These are phyloP conservation scores for Penicillium sp. DNA, from an alignment of 2,329 filamentous ascomycete genomes.

Conservation along the genomic window DNA sequence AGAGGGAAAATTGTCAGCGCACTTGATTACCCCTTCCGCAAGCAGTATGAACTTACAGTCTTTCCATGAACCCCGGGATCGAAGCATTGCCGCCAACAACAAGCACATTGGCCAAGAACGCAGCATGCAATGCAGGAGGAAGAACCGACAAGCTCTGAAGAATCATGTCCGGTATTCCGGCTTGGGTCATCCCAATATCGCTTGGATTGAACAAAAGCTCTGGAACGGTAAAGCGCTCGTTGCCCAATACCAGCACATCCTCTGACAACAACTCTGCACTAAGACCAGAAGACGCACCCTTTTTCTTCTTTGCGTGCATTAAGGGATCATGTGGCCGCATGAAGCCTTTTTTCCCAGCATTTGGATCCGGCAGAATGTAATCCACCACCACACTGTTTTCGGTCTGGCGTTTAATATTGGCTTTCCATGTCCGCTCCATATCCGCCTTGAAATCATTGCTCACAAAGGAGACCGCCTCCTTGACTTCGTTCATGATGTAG, in stretches of 20 bases:
- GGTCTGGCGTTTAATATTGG: constrained; percentile 52
- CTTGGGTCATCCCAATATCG: constrained; percentile 81
- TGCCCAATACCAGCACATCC: constrained; percentile 81
- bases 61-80: constrained; percentile 77
- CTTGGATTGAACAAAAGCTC: constrained; percentile 85
- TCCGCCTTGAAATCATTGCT: constrained; percentile 73
- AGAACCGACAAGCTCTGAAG: constrained; percentile 73
- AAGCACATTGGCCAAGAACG: constrained; percentile 80
- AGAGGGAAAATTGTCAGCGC: constrained; percentile 19
- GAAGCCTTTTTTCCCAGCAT: constrained; percentile 63
- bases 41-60: constrained; percentile 63
- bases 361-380: constrained; percentile 85
- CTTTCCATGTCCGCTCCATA: constrained; percentile 83
- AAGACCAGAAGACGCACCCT: constrained; percentile 48
- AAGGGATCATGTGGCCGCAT: constrained; percentile 75
- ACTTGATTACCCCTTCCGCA: neutral
- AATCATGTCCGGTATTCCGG: constrained; percentile 79
- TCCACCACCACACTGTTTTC: constrained; percentile 69
- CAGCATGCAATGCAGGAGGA: constrained; percentile 80
- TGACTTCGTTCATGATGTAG: constrained; percentile 93
- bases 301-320: constrained; percentile 54
- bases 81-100: constrained; percentile 84
- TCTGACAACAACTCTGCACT: constrained; percentile 58
- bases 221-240: constrained; percentile 87
- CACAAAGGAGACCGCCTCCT: constrained; percentile 84